Conservation (phyloP, 768 basidiomycete genomes). For the Panus rudis region DNA sequence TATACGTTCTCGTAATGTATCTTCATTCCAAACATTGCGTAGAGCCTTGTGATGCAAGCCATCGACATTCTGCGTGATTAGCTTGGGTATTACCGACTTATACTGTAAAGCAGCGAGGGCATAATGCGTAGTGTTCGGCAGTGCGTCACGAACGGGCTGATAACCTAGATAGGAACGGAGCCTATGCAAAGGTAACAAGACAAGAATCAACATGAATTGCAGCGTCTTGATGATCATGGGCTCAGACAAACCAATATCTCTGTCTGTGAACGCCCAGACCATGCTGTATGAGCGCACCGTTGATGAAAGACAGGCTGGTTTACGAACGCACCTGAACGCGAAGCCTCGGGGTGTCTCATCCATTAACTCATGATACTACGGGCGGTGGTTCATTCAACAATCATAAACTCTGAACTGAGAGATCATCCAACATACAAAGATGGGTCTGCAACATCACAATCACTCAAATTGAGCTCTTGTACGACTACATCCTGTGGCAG, state of each 20-base stretch:
- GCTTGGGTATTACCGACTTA: conserved; percentile 44
- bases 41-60: conserved; percentile 85
- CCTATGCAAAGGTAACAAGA: conserved; percentile 24
- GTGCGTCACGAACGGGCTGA: conserved; percentile 73
- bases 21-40: conserved; percentile 33
- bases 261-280: conserved; percentile 50
- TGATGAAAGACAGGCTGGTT: not conserved
- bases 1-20: conserved; percentile 36
- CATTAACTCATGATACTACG: conserved; percentile 72
- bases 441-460: conserved; percentile 34
- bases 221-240: conserved; percentile 1
- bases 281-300: conserved; percentile 1
- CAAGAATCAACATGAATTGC: not conserved
- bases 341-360: conserved; percentile 64
- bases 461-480: no score
- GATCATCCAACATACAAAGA: conserved; percentile 42
- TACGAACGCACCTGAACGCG: conserved; percentile 52
- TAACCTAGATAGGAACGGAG: conserved; percentile 81
- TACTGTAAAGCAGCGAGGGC: conserved; percentile 80
- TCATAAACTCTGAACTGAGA: not conserved
- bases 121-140: conserved; percentile 86
- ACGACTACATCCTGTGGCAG: no score
- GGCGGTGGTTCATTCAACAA: conserved; percentile 11
- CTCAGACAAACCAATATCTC: conserved; percentile 64
- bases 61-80: conserved; percentile 94